Base-by-base conservation (phyloP, 306 rosid genomes). In the Dalbergia cochinchinensis region DNA sequence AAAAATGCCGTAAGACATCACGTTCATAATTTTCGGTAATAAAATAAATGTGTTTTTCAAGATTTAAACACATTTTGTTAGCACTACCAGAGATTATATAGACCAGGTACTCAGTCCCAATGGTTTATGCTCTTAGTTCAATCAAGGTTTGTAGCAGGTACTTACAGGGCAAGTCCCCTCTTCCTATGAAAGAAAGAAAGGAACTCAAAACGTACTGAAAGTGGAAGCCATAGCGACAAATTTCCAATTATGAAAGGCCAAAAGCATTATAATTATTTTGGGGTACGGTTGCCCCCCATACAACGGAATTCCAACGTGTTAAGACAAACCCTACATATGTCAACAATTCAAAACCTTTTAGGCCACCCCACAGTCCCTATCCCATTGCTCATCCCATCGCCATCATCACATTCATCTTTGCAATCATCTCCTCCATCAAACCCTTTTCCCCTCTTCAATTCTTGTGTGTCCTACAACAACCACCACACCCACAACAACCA, bases 301-400 rank as follows among this genome's bases (percentile, higher is more conserved):
- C 69, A 54, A 60, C 16, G 45, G 71, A 69, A 33, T 86, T 75
- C 44, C 31, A 58, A 48, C 31, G 31, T 8, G 61, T 79, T 51
- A 4, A 82, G 80, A 85, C 86, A 82, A 78, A 54, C 47, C 61
- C 85, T 6, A 37, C 7, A 37, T 76, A 66, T 73, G 81, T 51
- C 63, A 58, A 63, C 84, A 67, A 74, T 85, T 82, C 73, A 69
- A 26, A 11, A 68, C 77, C 82, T 86, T 86, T 86, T 75, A n/a
- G 16, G 42, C 73, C 78, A 39, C 58, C 41, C 80, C 54, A 59
- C 37, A 31, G 53, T 47, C 80, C 34, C 73, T 57, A 12, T 68
- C 69, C 70, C 53, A 68, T 77, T 0, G 15, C 16, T 33, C 37
- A 65, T 50, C 44, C 58, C 12, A 74, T 79, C 81, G 9, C 74